These are phyloP conservation scores for Xylaria scruposa DNA, from an alignment of 495 filamentous ascomycete species.

Conservation along the genomic window DNA sequence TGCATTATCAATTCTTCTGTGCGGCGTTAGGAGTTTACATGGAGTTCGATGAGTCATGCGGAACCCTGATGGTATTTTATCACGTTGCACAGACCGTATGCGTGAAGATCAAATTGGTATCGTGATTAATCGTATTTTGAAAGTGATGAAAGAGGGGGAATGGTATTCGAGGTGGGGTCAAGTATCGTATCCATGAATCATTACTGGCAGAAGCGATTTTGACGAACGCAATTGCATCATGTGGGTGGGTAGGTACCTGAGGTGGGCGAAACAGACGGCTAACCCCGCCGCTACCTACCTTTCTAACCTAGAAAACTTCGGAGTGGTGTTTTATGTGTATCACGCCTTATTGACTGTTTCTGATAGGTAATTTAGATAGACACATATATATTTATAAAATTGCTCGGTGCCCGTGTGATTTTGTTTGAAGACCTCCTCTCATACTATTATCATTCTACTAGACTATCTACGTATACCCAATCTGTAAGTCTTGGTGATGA, in stretches of 20 bases:
- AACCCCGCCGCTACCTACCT: slow-evolving; percentile 11
- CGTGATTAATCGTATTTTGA: not conserved
- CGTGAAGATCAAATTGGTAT: not conserved
- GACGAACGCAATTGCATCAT: slow-evolving; percentile 8
- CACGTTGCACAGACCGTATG: not conserved
- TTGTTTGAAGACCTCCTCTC: too few relatives aligned
- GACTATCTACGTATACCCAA: not conserved
- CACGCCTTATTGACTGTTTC: not conserved
- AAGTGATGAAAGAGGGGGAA: not conserved
- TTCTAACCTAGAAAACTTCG: not conserved
- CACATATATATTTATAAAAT: not conserved
- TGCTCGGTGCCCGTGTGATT: not conserved
- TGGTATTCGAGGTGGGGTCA: not conserved
- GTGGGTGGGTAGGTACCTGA: too few relatives aligned
- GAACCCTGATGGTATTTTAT: not conserved
- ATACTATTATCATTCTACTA: too few relatives aligned
- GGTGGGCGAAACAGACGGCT: too few relatives aligned
- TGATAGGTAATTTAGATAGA: not conserved
- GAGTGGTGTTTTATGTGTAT: not conserved
- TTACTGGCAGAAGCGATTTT: not conserved
- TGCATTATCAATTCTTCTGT: not conserved
- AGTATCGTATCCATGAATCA: not conserved
- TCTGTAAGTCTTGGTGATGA: not conserved
- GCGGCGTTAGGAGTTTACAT: slow-evolving; percentile 13
- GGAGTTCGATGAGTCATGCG: not conserved